These are phyloP conservation scores for Borealophlyctis nickersoniae DNA, from an alignment of 192 early-diverging fungal species.

Conservation along the genomic window DNA sequence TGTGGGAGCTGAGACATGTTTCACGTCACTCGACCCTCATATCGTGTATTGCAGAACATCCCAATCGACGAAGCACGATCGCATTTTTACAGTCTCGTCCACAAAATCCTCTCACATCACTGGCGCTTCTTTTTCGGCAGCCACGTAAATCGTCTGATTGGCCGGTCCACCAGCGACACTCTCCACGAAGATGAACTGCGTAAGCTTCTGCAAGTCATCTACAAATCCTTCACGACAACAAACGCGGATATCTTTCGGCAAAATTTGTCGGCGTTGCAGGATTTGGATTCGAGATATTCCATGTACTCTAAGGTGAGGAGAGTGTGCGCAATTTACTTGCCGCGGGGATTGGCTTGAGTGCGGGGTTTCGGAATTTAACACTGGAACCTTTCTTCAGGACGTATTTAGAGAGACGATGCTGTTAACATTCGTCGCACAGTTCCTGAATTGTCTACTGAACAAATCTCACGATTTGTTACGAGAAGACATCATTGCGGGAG, in stretches of 20 bases:
- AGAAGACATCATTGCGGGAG: constrained; percentile 15
- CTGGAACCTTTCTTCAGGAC: too few relatives aligned
- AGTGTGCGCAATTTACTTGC: not conserved
- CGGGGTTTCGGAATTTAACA: too few relatives aligned
- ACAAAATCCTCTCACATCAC: constrained; percentile 16
- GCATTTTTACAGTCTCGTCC: constrained; percentile 20
- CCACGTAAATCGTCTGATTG: constrained; percentile 2
- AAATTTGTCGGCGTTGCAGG: constrained; percentile 14
- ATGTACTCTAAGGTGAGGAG: constrained; percentile 20
- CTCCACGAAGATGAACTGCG: constrained; percentile 14
- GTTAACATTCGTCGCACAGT: constrained; percentile 21
- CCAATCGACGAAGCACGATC: not conserved
- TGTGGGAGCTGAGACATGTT: not conserved
- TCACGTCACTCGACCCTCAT: not conserved
- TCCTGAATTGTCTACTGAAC: constrained; percentile 17
- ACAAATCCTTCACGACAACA: constrained; percentile 14
- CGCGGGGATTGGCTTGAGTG: not conserved
- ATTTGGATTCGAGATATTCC: constrained; percentile 14
- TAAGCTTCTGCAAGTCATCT: constrained; percentile 7
- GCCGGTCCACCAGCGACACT: not conserved
- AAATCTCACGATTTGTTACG: constrained; percentile 19
- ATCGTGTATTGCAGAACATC: not conserved
- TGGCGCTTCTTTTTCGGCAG: constrained; percentile 25
- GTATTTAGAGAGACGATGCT: constrained; percentile 25
- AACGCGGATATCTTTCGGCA: constrained; percentile 28